phyloP scores from a whole-genome alignment of 139 green algal genomes.

The Trebouxia sp. region DNA sequence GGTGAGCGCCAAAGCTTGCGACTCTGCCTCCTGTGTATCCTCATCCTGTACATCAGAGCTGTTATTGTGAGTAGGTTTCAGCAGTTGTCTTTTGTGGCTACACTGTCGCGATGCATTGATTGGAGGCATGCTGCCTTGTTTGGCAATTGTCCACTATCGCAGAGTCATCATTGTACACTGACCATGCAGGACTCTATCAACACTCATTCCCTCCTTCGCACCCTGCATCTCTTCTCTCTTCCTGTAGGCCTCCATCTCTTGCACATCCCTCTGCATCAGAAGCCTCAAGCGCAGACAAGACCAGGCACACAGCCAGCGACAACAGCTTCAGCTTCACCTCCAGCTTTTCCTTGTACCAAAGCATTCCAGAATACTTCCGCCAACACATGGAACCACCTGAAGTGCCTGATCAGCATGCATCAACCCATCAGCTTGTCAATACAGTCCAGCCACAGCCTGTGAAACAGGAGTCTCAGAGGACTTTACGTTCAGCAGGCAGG shows the following conservation, averaged over 20 bases:
- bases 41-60: no score
- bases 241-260: constrained; percentile 6
- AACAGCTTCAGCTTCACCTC: constrained; percentile 12
- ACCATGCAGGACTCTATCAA: neutral
- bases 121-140: no score
- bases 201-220: constrained; percentile 1
- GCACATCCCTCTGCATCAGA: neutral
- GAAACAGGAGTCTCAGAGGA: neutral
- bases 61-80: no score
- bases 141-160: no score
- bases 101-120: no score
- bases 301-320: neutral
- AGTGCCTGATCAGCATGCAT: neutral
- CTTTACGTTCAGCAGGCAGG: neutral
- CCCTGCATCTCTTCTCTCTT: constrained; percentile 24
- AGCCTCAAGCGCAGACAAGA: neutral
- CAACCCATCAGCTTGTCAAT: neutral
- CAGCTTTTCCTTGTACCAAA: neutral
- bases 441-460: neutral
- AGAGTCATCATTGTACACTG: no score
- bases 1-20: no score
- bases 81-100: no score
- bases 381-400: constrained; percentile 19
- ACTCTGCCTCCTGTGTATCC: no score
- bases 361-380: constrained; percentile 23